Conservation (phyloP, 768 basidiomycete genomes). For the Boletus tylopilopsis region DNA sequence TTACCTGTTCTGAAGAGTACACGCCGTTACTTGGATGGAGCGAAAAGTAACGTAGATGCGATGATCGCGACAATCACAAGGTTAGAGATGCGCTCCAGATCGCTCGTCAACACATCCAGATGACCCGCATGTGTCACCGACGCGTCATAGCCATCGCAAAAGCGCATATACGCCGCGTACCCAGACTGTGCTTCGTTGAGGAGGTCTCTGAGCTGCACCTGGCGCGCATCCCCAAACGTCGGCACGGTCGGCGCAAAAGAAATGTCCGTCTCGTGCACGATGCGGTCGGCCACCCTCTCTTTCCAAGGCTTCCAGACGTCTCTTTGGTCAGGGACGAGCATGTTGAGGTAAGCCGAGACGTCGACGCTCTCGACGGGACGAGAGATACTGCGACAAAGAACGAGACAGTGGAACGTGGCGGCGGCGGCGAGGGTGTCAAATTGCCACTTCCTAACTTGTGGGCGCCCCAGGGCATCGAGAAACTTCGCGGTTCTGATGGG, state of each 20-base stretch:
- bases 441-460: neutral
- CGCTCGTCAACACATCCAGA: no score
- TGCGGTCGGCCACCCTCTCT: neutral
- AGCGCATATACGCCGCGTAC: no score
- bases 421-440: neutral
- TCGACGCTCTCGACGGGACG: neutral
- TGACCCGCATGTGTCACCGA: no score
- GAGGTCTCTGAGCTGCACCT: neutral
- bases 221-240: neutral
- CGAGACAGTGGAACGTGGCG: neutral
- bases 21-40: no score
- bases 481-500: neutral
- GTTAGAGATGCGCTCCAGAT: no score
- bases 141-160: no score
- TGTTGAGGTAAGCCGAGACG: neutral
- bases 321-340: neutral
- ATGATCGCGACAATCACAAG: no score
- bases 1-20: no score
- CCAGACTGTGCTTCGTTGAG: neutral
- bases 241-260: neutral
- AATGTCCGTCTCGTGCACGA: neutral
- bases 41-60: no score
- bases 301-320: neutral
- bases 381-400: neutral
- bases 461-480: neutral